These are phyloP conservation scores for Pythium dissotocum DNA, from an alignment of 352 stramenopile species.

Conservation along the genomic window DNA sequence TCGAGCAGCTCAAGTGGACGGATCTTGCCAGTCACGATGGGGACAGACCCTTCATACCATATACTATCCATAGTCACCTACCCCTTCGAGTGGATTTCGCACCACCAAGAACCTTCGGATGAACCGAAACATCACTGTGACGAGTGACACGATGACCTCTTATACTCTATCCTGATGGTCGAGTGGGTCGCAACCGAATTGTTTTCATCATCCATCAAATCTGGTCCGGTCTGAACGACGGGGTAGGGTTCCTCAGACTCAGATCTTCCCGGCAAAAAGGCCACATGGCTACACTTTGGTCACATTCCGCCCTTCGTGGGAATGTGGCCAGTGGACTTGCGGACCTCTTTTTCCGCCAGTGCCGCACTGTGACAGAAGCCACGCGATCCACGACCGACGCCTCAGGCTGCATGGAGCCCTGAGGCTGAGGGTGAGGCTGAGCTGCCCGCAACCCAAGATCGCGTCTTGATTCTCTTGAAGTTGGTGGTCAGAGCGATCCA, in stretches of 20 bases:
- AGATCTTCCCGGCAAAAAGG: not conserved
- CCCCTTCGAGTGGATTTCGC: too few relatives aligned
- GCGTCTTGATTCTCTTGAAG: not conserved
- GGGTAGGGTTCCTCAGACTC: conserved; percentile 15
- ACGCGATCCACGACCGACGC: not conserved
- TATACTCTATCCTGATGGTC: not conserved
- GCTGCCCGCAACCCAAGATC: not conserved
- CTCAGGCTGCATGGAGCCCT: not conserved
- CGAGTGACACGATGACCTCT: not conserved
- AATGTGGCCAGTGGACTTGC: not conserved
- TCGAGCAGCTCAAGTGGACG: not conserved
- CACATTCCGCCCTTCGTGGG: not conserved
- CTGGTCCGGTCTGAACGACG: conserved; percentile 7
- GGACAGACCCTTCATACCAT: not conserved
- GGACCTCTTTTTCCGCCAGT: not conserved
- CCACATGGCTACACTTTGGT: conserved; percentile 12
- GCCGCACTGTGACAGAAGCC: too few relatives aligned
- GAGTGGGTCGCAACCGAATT: not conserved
- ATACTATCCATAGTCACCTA: not conserved
- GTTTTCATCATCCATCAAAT: conserved; percentile 14
- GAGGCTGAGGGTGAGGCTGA: not conserved
- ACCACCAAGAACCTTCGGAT: too few relatives aligned
- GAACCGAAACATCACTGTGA: too few relatives aligned
- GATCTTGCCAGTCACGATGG: not conserved
- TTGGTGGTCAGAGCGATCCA: not conserved